Evolutionary conservation across 208 protist species (phyloP).

Genomic region (Crithidia sp.): DNA sequence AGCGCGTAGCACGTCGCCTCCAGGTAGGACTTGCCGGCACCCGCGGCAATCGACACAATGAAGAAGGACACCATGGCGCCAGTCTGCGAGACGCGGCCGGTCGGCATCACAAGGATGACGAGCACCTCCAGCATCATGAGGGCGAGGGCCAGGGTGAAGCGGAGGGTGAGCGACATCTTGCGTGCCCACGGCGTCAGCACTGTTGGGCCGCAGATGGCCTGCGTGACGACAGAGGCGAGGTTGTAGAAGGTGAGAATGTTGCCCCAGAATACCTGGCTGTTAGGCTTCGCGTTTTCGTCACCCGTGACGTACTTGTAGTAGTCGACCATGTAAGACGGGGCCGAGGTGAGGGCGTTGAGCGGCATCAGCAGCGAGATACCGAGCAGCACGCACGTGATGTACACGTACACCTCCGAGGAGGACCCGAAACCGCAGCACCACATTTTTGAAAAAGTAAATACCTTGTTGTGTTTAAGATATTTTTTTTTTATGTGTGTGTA

Average conservation of each 20-base stretch:
- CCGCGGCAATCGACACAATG: constrained; percentile 58
- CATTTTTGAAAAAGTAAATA: constrained; percentile 23
- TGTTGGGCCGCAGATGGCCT: constrained; percentile 69
- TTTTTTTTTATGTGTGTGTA: too few relatives aligned
- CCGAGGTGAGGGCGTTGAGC: constrained; percentile 86
- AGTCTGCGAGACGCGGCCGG: constrained; percentile 44
- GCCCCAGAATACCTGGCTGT: constrained; percentile 56
- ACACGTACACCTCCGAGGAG: constrained; percentile 63
- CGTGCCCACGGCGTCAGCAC: constrained; percentile 61
- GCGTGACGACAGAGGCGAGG: constrained; percentile 66
- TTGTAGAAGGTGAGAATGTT: constrained; percentile 88
- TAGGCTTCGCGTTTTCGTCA: constrained; percentile 48
- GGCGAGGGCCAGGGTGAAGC: constrained; percentile 55
- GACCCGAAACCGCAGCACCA: constrained; percentile 41
- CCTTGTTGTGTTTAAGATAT: background rate
- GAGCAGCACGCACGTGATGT: constrained; percentile 79
- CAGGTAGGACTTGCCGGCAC: constrained; percentile 78
- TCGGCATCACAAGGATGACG: constrained; percentile 63
- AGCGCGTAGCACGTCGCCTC: constrained; percentile 88
- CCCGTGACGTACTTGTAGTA: constrained; percentile 85
- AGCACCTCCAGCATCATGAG: constrained; percentile 77
- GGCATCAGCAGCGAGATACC: constrained; percentile 89
- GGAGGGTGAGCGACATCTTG: constrained; percentile 55
- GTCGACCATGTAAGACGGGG: constrained; percentile 79
- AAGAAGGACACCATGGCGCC: constrained; percentile 75